These are phyloP conservation scores for Phytophthora sp. DNA, from an alignment of 352 stramenopile species.

Conservation along the genomic window DNA sequence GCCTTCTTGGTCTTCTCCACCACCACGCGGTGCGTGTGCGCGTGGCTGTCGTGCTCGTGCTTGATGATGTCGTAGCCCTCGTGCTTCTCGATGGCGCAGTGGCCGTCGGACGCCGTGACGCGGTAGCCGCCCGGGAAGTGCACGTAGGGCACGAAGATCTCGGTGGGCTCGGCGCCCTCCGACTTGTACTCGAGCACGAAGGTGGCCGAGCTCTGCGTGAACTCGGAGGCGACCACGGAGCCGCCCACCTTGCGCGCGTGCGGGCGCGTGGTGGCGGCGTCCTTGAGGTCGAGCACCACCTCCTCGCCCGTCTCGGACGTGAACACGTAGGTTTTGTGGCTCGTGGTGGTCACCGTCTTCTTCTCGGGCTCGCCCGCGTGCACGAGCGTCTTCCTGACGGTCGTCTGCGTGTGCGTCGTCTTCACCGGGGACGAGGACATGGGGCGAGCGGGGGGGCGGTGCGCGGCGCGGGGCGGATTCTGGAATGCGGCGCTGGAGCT, in stretches of 20 bases:
- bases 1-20: conserved; percentile 33
- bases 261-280: conserved; percentile 44
- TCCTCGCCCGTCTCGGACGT: conserved; percentile 30
- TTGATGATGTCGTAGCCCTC: conserved; percentile 56
- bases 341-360: conserved; percentile 25
- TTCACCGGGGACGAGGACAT: conserved; percentile 31
- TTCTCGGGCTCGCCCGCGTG: conserved; percentile 21
- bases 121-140: conserved; percentile 40
- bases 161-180: conserved; percentile 10
- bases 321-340: conserved; percentile 31
- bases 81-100: conserved; percentile 46
- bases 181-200: conserved; percentile 68
- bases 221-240: conserved; percentile 54
- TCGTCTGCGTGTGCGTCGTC: conserved; percentile 26
- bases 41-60: conserved; percentile 39
- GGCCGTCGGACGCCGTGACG: conserved; percentile 39
- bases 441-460: neutral
- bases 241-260: conserved; percentile 69
- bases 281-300: conserved; percentile 25
- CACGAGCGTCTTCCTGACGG: conserved; percentile 25
- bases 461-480: conserved; percentile 12
- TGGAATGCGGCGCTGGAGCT: conserved; percentile 4
- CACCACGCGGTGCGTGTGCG: conserved; percentile 38
- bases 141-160: conserved; percentile 46
- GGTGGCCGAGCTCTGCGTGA: conserved; percentile 46